Evolutionary conservation across 805 yeast species (phyloP).

Genomic region (Lachancea lanzarotensis): DNA sequence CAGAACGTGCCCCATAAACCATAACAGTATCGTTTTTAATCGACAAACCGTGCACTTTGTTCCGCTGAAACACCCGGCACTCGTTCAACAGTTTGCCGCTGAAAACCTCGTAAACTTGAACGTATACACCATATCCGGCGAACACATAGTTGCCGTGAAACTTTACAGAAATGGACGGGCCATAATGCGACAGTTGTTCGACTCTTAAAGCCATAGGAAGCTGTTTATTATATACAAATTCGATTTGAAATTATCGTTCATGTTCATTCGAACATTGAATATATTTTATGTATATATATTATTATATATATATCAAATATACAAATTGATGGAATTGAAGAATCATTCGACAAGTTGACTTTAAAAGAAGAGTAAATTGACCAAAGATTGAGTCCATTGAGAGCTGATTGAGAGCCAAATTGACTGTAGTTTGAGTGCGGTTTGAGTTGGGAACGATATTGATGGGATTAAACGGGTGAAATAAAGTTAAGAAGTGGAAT

Average conservation of each 20-base stretch:
- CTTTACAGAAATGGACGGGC: constrained; percentile 66
- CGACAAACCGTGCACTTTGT: constrained; percentile 77
- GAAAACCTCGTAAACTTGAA: constrained; percentile 48
- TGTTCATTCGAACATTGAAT: background rate
- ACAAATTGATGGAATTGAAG: too few relatives aligned
- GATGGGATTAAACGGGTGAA: background rate
- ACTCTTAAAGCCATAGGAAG: constrained; percentile 9
- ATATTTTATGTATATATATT: background rate
- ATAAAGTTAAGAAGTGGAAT: too few relatives aligned
- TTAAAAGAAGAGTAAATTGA: too few relatives aligned
- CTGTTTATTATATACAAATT: background rate
- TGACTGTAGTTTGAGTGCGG: background rate
- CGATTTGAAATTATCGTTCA: too few relatives aligned
- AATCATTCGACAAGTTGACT: too few relatives aligned
- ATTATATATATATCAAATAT: background rate
- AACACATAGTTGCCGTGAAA: constrained; percentile 37
- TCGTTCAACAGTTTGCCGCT: constrained; percentile 34
- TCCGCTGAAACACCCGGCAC: constrained; percentile 51
- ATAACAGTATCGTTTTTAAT: constrained; percentile 34
- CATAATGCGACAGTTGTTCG: constrained; percentile 34
- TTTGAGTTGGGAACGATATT: background rate
- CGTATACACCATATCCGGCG: constrained; percentile 67
- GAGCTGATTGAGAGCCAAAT: background rate
- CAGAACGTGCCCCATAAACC: constrained; percentile 69
- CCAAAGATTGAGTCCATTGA: too few relatives aligned